phyloP scores from a whole-genome alignment of 2,329 filamentous ascomycete species.

The Aspergillus eucalypticola region DNA sequence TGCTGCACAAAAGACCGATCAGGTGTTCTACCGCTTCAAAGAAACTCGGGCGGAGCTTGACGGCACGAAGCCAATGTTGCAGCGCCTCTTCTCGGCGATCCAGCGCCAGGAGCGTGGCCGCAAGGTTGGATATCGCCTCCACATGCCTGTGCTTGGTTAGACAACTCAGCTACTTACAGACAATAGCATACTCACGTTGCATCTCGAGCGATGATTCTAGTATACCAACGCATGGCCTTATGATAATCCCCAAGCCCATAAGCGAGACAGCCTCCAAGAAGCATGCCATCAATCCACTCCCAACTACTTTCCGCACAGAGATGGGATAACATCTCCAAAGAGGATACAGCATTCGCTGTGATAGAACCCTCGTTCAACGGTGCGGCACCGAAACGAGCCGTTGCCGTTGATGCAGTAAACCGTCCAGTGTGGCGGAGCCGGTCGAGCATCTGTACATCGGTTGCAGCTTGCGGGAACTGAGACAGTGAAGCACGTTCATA shows the following conservation, averaged over 20 bases:
- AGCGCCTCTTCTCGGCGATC: slow-evolving; percentile 82
- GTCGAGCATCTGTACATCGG: slow-evolving; percentile 32
- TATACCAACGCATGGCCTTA: slow-evolving; percentile 59
- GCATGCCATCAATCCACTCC: slow-evolving; percentile 91
- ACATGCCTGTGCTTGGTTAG: slow-evolving; percentile 65
- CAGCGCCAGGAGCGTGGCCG: slow-evolving; percentile 82
- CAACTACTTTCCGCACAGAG: slow-evolving; percentile 78
- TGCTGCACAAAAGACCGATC: slow-evolving; percentile 79
- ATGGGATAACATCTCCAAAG: slow-evolving; percentile 69
- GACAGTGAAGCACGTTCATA: slow-evolving; percentile 28
- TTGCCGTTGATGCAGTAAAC: slow-evolving; percentile 27
- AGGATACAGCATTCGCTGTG: slow-evolving; percentile 61
- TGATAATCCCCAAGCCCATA: slow-evolving; percentile 86
- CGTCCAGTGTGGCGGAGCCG: slow-evolving; percentile 35
- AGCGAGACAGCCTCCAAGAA: slow-evolving; percentile 85
- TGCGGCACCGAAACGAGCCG: slow-evolving; percentile 36
- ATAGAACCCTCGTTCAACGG: slow-evolving; percentile 44
- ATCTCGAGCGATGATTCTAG: slow-evolving; percentile 59
- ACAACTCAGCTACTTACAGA: slow-evolving; percentile 10
- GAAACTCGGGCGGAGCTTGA: slow-evolving; percentile 80
- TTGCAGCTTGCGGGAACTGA: slow-evolving; percentile 28
- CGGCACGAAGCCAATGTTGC: slow-evolving; percentile 79
- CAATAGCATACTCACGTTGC: slow-evolving; percentile 48
- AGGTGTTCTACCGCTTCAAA: slow-evolving; percentile 95
- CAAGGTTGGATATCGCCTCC: slow-evolving; percentile 90